These are phyloP conservation scores for Euphorbia celastroides DNA, from an alignment of 441 rosid genomes.

Conservation along the genomic window DNA sequence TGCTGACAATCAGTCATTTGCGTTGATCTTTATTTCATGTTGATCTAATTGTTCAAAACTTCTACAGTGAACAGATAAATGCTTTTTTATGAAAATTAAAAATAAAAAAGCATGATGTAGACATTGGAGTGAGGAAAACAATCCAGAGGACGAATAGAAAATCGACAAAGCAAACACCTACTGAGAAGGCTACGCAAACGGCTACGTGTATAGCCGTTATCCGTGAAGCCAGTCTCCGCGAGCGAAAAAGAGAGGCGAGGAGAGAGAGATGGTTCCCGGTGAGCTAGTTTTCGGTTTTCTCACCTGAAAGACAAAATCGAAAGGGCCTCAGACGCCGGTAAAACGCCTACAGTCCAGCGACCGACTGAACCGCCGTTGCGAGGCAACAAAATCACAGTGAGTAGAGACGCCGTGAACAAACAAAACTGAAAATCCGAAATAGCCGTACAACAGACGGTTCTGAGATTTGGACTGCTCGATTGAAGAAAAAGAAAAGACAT, in stretches of 20 bases:
- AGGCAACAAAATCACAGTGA: neutral
- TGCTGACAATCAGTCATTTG: neutral
- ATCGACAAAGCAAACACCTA: neutral
- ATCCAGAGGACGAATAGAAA: neutral
- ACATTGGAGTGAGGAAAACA: neutral
- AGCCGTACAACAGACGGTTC: neutral
- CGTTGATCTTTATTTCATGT: neutral
- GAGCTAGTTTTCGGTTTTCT: neutral
- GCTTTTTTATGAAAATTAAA: neutral
- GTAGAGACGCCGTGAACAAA: too few relatives aligned
- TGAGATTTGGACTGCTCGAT: neutral
- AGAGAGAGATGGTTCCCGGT: neutral
- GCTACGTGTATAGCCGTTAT: neutral
- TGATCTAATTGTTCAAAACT: neutral
- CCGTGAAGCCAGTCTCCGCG: neutral
- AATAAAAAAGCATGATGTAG: neutral
- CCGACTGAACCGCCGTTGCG: neutral
- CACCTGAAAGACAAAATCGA: neutral
- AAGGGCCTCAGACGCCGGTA: neutral
- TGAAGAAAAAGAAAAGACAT: neutral
- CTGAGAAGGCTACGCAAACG: too few relatives aligned
- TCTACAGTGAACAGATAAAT: neutral
- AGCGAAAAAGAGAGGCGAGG: neutral
- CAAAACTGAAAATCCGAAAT: neutral
- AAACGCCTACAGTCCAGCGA: neutral